Evolutionary conservation across 352 stramenopile genomes (phyloP).

Genomic region (Phytophthora hybrid): DNA sequence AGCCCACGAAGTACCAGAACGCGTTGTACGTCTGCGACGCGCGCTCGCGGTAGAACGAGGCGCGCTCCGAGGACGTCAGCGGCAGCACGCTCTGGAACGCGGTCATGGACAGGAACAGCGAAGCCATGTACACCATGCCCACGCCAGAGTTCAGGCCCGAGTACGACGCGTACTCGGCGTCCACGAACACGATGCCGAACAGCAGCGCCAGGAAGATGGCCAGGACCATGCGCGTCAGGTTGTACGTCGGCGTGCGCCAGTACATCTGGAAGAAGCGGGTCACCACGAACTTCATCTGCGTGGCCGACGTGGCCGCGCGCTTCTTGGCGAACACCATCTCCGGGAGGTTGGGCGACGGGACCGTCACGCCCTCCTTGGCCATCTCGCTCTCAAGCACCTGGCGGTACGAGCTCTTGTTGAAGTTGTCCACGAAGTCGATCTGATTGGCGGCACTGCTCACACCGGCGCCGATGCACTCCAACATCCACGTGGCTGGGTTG

Average conservation of each 20-base stretch:
- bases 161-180: constrained; percentile 46
- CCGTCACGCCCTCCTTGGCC: too few relatives aligned
- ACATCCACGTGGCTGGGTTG: constrained; percentile 71
- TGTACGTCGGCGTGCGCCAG: constrained; percentile 75
- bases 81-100: constrained; percentile 76
- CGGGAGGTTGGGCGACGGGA: constrained; percentile 8
- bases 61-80: constrained; percentile 70
- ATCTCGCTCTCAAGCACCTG: too few relatives aligned
- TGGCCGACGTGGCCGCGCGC: constrained; percentile 27
- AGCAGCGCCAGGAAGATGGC: constrained; percentile 71
- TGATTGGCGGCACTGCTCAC: constrained; percentile 17
- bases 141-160: constrained; percentile 50
- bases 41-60: constrained; percentile 80
- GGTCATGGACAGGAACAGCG: constrained; percentile 71
- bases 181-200: constrained; percentile 69
- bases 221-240: constrained; percentile 68
- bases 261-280: constrained; percentile 47
- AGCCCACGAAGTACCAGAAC: constrained; percentile 66
- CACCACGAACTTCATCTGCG: constrained; percentile 42
- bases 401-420: too few relatives aligned
- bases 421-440: too few relatives aligned
- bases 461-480: constrained; percentile 38
- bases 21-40: constrained; percentile 83
- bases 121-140: constrained; percentile 62
- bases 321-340: constrained; percentile 42